A percentile compares a stretch with the other conserved stretches of the same genome.
These are phyloP conservation scores for Cystofilobasidium bisporidii DNA, from an alignment of 768 basidiomycete genomes.

Conservation along the genomic window DNA sequence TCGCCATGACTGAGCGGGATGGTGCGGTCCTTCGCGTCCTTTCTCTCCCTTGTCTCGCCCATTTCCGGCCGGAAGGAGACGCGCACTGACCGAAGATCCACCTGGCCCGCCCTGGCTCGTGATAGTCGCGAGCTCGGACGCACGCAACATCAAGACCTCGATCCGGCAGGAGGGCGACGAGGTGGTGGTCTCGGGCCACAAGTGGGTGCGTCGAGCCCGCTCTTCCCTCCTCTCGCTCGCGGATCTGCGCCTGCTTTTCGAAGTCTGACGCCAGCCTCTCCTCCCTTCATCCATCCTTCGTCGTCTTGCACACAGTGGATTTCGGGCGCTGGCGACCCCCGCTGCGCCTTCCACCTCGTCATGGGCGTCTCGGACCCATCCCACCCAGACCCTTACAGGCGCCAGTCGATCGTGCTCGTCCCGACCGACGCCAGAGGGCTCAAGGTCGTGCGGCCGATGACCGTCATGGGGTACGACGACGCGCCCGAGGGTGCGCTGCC, in stretches of 20 bases:
- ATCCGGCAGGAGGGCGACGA: constrained; percentile 73
- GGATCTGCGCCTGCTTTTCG: not conserved
- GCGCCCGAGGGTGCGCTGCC: constrained; percentile 45
- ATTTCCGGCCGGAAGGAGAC: too few species aligned
- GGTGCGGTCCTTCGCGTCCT: constrained; percentile 46
- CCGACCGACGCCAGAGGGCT: constrained; percentile 78
- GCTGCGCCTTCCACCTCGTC: constrained; percentile 79
- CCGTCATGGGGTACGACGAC: constrained; percentile 87
- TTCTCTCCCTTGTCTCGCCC: constrained; percentile 28
- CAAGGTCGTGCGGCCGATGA: constrained; percentile 81
- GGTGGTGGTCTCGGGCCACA: constrained; percentile 89
- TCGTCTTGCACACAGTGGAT: constrained; percentile 60
- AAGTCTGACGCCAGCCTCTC: not conserved
- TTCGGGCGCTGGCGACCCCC: constrained; percentile 88
- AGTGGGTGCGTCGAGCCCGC: constrained; percentile 56
- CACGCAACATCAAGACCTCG: constrained; percentile 82
- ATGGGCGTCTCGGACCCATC: constrained; percentile 67
- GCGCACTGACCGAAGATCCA: too few species aligned
- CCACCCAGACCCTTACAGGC: constrained; percentile 55
- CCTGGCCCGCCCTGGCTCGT: too few species aligned
- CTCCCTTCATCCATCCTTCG: not conserved
- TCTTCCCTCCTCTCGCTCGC: not conserved
- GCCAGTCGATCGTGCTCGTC: constrained; percentile 93
- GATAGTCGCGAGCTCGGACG: constrained; percentile 83
- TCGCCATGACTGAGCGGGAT: constrained; percentile 93